Evolutionary conservation across 2,329 filamentous ascomycete species (phyloP).

Genomic region (Lasiodiplodia citricola): DNA sequence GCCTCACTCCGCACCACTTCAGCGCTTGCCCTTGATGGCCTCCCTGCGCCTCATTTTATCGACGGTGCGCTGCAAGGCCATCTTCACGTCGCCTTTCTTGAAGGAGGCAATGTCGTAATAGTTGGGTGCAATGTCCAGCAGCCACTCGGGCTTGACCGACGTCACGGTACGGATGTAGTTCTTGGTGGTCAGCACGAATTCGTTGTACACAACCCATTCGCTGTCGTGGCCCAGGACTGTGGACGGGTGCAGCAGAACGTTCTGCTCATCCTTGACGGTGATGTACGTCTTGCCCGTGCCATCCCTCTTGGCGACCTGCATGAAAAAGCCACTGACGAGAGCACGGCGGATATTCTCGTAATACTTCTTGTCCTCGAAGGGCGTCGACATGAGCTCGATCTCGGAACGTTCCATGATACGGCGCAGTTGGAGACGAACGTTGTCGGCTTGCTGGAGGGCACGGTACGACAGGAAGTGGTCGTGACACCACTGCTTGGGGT

Average conservation of each 20-base stretch:
- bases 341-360: slow-evolving; percentile 96
- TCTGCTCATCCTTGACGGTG: slow-evolving; percentile 96
- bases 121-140: slow-evolving; percentile 90
- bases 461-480: slow-evolving; percentile 93
- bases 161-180: slow-evolving; percentile 97
- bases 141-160: slow-evolving; percentile 89
- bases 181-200: slow-evolving; percentile 97
- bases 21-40: slow-evolving; percentile 19
- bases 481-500: slow-evolving; percentile 91
- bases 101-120: slow-evolving; percentile 91
- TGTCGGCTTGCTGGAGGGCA: slow-evolving; percentile 89
- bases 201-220: slow-evolving; percentile 98
- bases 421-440: slow-evolving; percentile 87
- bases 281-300: slow-evolving; percentile 86
- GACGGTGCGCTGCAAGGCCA: slow-evolving; percentile 60
- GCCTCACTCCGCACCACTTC: background rate
- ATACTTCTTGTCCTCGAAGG: slow-evolving; percentile 95
- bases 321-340: slow-evolving; percentile 90
- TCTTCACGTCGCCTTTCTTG: slow-evolving; percentile 83
- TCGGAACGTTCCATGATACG: slow-evolving; percentile 96
- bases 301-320: slow-evolving; percentile 95
- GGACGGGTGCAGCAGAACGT: slow-evolving; percentile 89
- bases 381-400: slow-evolving; percentile 83
- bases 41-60: slow-evolving; percentile 55
- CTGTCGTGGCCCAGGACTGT: slow-evolving; percentile 87